Evolutionary conservation across 2,329 filamentous ascomycete genomes (phyloP).

Genomic region (Zymoseptoria pseudotritici): DNA sequence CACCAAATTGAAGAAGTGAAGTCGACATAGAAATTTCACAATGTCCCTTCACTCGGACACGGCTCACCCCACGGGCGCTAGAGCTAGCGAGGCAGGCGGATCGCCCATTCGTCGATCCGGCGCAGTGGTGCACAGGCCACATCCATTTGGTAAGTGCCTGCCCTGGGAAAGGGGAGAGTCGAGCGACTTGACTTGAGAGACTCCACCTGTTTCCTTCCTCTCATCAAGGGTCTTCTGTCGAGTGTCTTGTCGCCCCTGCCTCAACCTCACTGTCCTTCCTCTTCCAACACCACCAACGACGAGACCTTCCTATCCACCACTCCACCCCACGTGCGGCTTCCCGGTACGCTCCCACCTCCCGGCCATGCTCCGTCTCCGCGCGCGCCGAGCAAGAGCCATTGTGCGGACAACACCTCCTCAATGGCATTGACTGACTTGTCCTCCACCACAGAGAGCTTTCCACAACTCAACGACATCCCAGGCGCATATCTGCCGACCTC

Average conservation of each 20-base stretch:
- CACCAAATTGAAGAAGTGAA: neutral
- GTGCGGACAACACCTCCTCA: neutral
- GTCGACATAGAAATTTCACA: neutral
- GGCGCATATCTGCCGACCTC: constrained; percentile 7
- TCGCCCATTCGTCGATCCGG: constrained; percentile 6
- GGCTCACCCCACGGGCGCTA: constrained; percentile 9
- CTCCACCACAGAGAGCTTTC: constrained; percentile 1
- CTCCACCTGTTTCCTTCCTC: neutral
- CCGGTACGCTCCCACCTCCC: neutral
- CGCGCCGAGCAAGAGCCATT: neutral
- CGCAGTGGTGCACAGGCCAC: constrained; percentile 4
- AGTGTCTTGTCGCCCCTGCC: neutral
- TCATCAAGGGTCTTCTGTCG: neutral
- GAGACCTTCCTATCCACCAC: constrained; percentile 4
- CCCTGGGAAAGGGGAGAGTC: constrained; percentile 13
- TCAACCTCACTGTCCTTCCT: neutral
- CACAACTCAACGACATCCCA: constrained; percentile 5
- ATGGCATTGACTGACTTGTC: constrained; percentile 1
- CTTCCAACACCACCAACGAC: neutral
- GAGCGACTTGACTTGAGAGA: neutral
- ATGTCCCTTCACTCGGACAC: constrained; percentile 2
- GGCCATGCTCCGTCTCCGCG: neutral
- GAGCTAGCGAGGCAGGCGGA: constrained; percentile 1
- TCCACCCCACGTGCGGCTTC: constrained; percentile 1
- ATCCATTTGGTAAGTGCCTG: constrained; percentile 14